These are phyloP conservation scores for Phytophthora tentaculata DNA, from an alignment of 352 stramenopile species.

Conservation along the genomic window DNA sequence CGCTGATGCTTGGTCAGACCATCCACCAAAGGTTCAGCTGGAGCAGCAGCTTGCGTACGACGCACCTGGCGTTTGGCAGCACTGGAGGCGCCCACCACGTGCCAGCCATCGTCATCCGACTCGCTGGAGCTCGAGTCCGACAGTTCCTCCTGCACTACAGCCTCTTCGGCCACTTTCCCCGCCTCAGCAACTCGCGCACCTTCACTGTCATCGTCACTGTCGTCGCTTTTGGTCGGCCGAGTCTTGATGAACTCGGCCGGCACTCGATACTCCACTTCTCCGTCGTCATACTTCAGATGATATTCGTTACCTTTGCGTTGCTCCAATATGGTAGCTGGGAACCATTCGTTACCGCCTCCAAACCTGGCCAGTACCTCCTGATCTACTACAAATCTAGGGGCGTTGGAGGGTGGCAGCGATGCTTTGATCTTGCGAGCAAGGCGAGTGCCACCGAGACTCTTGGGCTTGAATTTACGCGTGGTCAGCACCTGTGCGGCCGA, in stretches of 20 bases:
- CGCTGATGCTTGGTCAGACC: constrained; percentile 83
- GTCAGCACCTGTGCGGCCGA: constrained; percentile 68
- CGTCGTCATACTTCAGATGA: constrained; percentile 82
- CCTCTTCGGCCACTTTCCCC: constrained; percentile 17
- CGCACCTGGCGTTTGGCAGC: constrained; percentile 29
- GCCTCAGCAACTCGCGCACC: constrained; percentile 3
- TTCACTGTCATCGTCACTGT: constrained; percentile 17
- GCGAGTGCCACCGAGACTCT: constrained; percentile 46
- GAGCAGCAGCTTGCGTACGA: constrained; percentile 10
- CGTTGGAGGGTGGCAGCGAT: constrained; percentile 25
- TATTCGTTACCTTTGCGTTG: constrained; percentile 79
- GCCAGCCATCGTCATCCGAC: constrained; percentile 72
- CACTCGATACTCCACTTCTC: constrained; percentile 76
- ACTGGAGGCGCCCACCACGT: constrained; percentile 56
- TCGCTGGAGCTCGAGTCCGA: constrained; percentile 30
- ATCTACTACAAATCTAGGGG: constrained; percentile 36
- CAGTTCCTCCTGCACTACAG: constrained; percentile 11
- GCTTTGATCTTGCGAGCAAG: constrained; percentile 33
- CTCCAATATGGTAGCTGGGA: constrained; percentile 69
- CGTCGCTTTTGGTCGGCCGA: constrained; percentile 18
- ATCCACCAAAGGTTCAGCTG: constrained; percentile 38
- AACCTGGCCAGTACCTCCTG: constrained; percentile 73
- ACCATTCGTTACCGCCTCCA: constrained; percentile 61
- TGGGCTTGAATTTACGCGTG: constrained; percentile 67
- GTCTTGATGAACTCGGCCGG: constrained; percentile 55